A percentile compares a stretch with the other conserved stretches of the same genome.
Evolutionary conservation across 345 rosid genomes (phyloP).

Genomic region (Brassica carinata): DNA sequence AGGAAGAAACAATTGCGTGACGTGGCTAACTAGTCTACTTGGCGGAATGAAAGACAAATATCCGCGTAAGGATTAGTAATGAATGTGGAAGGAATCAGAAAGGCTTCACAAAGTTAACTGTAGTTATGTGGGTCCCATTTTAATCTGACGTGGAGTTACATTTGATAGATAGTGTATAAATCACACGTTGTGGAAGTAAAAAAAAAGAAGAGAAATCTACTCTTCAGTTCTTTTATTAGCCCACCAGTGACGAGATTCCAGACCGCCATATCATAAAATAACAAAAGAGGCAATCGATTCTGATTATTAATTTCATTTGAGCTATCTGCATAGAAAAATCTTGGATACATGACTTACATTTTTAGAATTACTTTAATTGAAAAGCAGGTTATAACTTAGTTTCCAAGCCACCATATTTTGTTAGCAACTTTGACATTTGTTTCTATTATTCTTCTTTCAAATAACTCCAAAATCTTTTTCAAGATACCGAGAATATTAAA

Average conservation of each 20-base stretch:
- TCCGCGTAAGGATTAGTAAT: conserved; percentile 5
- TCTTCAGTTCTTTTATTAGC: neutral
- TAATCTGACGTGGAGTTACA: neutral
- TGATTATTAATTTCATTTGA: conserved; percentile 15
- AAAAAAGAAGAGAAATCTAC: neutral
- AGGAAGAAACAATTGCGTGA: conserved; percentile 25
- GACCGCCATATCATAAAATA: conserved; percentile 28
- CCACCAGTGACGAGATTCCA: conserved; percentile 9
- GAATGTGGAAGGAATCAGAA: conserved; percentile 14
- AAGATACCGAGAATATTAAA: neutral
- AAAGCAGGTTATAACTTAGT: conserved; percentile 35
- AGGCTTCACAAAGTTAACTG: neutral
- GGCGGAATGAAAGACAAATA: conserved; percentile 26
- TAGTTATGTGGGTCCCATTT: conserved; percentile 10
- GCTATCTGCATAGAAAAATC: conserved; percentile 24
- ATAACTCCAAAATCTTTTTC: neutral
- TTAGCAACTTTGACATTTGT: conserved; percentile 12
- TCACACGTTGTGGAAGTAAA: neutral
- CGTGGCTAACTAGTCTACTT: conserved; percentile 40
- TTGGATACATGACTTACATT: conserved; percentile 17
- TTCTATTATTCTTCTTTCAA: neutral
- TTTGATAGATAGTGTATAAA: neutral
- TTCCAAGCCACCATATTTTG: conserved; percentile 33
- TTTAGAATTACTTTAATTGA: conserved; percentile 13
- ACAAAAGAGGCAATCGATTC: conserved; percentile 37